Evolutionary conservation across 768 basidiomycete species (phyloP).

Genomic region (Tephrocybe rancida): DNA sequence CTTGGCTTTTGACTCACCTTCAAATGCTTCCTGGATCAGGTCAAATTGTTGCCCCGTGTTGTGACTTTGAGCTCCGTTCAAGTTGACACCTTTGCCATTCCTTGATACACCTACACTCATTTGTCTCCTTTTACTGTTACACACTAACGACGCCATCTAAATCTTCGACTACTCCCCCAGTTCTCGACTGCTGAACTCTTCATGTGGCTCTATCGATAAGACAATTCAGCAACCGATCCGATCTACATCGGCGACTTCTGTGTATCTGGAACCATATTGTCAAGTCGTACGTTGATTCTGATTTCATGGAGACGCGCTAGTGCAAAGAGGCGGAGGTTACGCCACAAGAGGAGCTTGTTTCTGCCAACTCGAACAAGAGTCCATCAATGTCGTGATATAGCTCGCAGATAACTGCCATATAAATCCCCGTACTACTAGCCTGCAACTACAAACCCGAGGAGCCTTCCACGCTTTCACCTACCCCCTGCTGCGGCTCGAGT

Average conservation of each 20-base stretch:
- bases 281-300: slow-evolving; percentile 45
- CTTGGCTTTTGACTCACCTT: not conserved
- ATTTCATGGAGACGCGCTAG: slow-evolving; percentile 41
- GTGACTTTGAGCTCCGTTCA: too few relatives aligned
- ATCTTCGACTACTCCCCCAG: slow-evolving; percentile 15
- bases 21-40: too few relatives aligned
- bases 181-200: slow-evolving; percentile 13
- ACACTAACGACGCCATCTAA: too few relatives aligned
- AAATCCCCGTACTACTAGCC: too few relatives aligned
- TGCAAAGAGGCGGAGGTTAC: slow-evolving; percentile 34
- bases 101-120: not conserved
- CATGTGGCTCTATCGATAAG: too few relatives aligned
- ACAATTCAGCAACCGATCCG: slow-evolving; percentile 21
- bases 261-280: slow-evolving; percentile 43
- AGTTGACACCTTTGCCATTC: slow-evolving; percentile 8
- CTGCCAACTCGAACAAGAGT: slow-evolving; percentile 52
- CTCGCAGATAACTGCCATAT: too few relatives aligned
- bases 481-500: slow-evolving; percentile 15
- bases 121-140: not conserved
- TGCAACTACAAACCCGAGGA: too few relatives aligned
- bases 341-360: slow-evolving; percentile 45
- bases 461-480: slow-evolving; percentile 38
- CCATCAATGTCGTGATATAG: too few relatives aligned
- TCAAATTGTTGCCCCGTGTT: too few relatives aligned
- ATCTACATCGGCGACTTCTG: slow-evolving; percentile 54